phyloP scores from a whole-genome alignment of 2,329 filamentous ascomycete genomes.

The Trichocomaceae sp. region DNA sequence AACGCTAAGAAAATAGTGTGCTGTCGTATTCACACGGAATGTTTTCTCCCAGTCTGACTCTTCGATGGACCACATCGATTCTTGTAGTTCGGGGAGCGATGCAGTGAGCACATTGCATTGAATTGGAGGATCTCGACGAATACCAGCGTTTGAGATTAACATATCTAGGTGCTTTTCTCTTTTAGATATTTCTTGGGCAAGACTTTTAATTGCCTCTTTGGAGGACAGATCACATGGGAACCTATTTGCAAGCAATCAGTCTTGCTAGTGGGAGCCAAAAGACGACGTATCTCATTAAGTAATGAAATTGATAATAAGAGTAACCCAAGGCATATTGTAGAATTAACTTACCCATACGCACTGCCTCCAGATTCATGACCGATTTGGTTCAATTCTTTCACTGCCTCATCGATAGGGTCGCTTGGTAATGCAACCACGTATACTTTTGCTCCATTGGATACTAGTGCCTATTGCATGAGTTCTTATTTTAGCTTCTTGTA shows the following conservation, averaged over 20 bases:
- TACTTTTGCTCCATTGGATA: slow-evolving; percentile 43
- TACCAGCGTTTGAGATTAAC: slow-evolving; percentile 46
- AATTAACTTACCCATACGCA: slow-evolving; percentile 31
- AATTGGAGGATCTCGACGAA: slow-evolving; percentile 40
- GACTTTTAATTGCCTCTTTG: slow-evolving; percentile 36
- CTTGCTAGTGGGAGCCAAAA: not conserved
- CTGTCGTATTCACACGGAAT: slow-evolving; percentile 45
- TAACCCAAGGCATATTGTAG: not conserved
- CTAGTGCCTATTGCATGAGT: slow-evolving; percentile 30
- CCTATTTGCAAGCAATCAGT: slow-evolving; percentile 10
- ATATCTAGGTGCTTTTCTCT: slow-evolving; percentile 42
- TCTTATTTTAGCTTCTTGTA: not conserved
- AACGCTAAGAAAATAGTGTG: slow-evolving; percentile 46
- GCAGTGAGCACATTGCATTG: slow-evolving; percentile 42
- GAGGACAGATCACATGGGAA: slow-evolving; percentile 31
- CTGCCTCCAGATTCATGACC: slow-evolving; percentile 32
- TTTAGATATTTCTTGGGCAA: slow-evolving; percentile 28
- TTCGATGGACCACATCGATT: slow-evolving; percentile 43
- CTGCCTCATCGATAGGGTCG: slow-evolving; percentile 36
- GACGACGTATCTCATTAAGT: not conserved
- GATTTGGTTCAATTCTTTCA: slow-evolving; percentile 35
- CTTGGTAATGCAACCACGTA: slow-evolving; percentile 39
- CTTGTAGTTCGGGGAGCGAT: slow-evolving; percentile 38
- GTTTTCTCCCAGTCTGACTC: slow-evolving; percentile 42
- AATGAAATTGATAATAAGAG: not conserved